Evolutionary conservation across 768 basidiomycete species (phyloP), one percentile per base, ranked within the genome.

Genomic region (Hericium erinaceus): DNA sequence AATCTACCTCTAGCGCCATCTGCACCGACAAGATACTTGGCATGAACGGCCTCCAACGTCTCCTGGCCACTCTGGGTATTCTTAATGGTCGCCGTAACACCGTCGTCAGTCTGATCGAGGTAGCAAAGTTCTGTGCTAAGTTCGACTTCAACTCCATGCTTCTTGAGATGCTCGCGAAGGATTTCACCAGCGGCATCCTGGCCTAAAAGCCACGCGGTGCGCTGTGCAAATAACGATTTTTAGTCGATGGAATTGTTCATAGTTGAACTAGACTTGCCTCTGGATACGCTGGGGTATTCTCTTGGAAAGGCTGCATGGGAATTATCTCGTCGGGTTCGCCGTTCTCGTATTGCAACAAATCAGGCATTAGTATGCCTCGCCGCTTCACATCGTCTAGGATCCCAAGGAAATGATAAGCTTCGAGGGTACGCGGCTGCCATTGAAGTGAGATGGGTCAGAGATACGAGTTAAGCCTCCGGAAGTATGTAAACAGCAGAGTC

Each of bases 1-100:
- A 20, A 18, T 46, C 13, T 28, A 58, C 58, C 58, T 55, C 18
- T 48, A 2, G 54, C 58, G 24, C 58, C 58, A 48, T 59, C 58
- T 10, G 58, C 48, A 20, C 58, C 58, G 22, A 59, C 40, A 11
- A 59, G 18, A 26, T 38, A 59, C 22, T 50, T 39, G 8, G 26
- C 58, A 9, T 15, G 13, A 6, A 59, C n/a, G 16, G 13, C n/a
- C n/a, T 59, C 37, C 18, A 39, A 33, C 8, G 26, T 38, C 20
- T n/a, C 41, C 18, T 46, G 20, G 12, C 44, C 44, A 46, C 20
- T 20, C 16, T 11, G 16, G 8, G n/a, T 7, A 15, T 46, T 46
- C 44, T 18, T 20, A 18, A 46, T 20, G 26, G 44, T 56, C 13
- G n/a, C 39, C 12, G 28, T 39, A 16, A 56, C 55, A 20, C 46